Evolutionary conservation across 106 monocot genomes (phyloP).

Genomic region (Xerophyta viscosa): DNA sequence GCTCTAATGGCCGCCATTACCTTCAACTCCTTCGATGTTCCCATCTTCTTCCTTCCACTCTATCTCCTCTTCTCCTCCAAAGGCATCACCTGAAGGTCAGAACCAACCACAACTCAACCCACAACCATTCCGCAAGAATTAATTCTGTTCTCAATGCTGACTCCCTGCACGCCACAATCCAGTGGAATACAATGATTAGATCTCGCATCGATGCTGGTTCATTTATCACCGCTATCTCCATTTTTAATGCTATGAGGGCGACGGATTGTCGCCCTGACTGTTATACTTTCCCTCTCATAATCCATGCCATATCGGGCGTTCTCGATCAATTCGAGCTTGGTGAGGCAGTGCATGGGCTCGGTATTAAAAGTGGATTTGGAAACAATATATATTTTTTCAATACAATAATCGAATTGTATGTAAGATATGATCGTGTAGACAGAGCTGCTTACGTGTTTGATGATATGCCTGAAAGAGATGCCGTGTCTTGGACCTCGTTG

Average conservation of each 20-base stretch:
- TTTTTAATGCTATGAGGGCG: conserved; percentile 26
- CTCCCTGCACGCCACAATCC: not conserved
- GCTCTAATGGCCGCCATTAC: not conserved
- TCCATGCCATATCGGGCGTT: conserved; percentile 22
- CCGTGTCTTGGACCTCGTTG: conserved; percentile 55
- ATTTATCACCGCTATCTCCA: conserved; percentile 20
- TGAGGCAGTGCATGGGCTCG: conserved; percentile 27
- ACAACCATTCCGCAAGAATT: no score
- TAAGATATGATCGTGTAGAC: not conserved
- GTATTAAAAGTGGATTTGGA: conserved; percentile 19
- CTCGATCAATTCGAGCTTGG: conserved; percentile 6
- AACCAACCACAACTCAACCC: not conserved
- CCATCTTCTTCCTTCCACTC: not conserved
- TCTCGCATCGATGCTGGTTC: conserved; percentile 18
- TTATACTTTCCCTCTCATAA: conserved; percentile 38
- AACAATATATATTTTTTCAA: conserved; percentile 41
- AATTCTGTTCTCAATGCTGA: not conserved
- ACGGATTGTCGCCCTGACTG: conserved; percentile 20
- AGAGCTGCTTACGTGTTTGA: conserved; percentile 37
- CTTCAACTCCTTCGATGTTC: not conserved
- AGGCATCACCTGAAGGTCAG: conserved; percentile 1
- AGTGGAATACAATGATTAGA: conserved; percentile 26
- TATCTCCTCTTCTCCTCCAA: conserved; percentile 1
- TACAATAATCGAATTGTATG: conserved; percentile 26
- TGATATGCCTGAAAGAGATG: conserved; percentile 48